Evolutionary conservation across 2,329 filamentous ascomycete genomes (phyloP).

Genomic region (Hymenoscyphus salicellus): DNA sequence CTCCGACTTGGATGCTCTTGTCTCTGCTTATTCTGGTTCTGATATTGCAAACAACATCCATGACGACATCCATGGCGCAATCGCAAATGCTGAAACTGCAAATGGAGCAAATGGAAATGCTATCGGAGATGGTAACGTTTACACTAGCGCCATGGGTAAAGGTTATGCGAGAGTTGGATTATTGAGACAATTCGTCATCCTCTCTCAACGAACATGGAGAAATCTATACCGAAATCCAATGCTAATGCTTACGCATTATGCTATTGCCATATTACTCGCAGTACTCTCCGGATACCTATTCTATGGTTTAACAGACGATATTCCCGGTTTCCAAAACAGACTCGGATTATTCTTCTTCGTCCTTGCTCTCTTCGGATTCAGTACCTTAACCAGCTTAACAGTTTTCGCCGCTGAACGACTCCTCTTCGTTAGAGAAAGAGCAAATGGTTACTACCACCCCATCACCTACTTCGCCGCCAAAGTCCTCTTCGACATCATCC

Average conservation of each 20-base stretch:
- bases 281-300: slow-evolving; percentile 94
- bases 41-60: slow-evolving; percentile 71
- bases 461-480: slow-evolving; percentile 93
- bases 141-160: slow-evolving; percentile 62
- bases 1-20: slow-evolving; percentile 74
- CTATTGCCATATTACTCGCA: slow-evolving; percentile 89
- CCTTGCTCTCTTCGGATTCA: slow-evolving; percentile 92
- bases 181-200: slow-evolving; percentile 77
- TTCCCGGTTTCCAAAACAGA: slow-evolving; percentile 95
- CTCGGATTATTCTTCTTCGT: slow-evolving; percentile 98
- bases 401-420: slow-evolving; percentile 90
- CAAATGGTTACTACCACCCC: slow-evolving; percentile 94
- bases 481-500: slow-evolving; percentile 96
- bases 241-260: slow-evolving; percentile 97
- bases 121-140: slow-evolving; percentile 48
- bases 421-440: slow-evolving; percentile 86
- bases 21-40: slow-evolving; percentile 72
- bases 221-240: slow-evolving; percentile 97
- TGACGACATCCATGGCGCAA: slow-evolving; percentile 73
- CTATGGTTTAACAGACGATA: slow-evolving; percentile 93
- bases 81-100: slow-evolving; percentile 60
- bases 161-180: slow-evolving; percentile 82
- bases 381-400: slow-evolving; percentile 86
- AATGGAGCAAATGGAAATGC: slow-evolving; percentile 62
- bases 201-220: slow-evolving; percentile 90